These are phyloP conservation scores for Dichotomopilus funicola DNA, from an alignment of 2,329 filamentous ascomycete genomes.

Conservation along the genomic window DNA sequence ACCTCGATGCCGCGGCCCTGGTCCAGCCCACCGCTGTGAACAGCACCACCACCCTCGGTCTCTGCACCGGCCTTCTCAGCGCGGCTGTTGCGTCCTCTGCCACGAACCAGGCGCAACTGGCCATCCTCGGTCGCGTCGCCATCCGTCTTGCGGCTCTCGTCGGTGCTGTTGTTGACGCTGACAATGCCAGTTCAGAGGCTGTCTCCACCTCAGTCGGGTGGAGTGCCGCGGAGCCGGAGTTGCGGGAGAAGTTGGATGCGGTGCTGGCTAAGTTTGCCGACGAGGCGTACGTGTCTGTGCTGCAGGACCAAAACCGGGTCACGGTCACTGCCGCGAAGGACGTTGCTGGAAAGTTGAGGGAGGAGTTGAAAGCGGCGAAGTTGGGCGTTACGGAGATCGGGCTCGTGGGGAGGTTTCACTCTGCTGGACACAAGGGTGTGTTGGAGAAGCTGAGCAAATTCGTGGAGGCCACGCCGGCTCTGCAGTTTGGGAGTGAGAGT, in stretches of 20 bases:
- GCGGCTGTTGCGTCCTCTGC: neutral
- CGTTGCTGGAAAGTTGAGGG: neutral
- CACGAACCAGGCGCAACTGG: neutral
- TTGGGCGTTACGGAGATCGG: neutral
- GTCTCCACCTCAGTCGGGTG: neutral
- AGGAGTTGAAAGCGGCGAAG: neutral
- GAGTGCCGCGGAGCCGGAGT: neutral
- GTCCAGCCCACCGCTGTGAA: neutral
- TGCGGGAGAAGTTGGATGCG: no score
- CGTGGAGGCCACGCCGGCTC: neutral
- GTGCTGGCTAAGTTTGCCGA: neutral
- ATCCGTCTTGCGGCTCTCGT: neutral
- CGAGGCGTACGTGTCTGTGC: neutral
- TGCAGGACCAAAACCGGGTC: neutral
- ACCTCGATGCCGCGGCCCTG: neutral
- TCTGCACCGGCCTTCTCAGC: neutral
- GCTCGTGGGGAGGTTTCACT: neutral
- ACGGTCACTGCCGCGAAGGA: neutral
- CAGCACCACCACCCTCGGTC: neutral
- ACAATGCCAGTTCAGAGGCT: neutral
- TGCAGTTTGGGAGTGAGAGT: neutral
- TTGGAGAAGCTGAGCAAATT: neutral
- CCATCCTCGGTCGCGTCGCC: neutral
- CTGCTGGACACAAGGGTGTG: neutral
- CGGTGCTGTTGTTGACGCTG: neutral